Conservation (phyloP, 2,329 filamentous ascomycete species). For the Pseudogymnoascus sp. region DNA sequence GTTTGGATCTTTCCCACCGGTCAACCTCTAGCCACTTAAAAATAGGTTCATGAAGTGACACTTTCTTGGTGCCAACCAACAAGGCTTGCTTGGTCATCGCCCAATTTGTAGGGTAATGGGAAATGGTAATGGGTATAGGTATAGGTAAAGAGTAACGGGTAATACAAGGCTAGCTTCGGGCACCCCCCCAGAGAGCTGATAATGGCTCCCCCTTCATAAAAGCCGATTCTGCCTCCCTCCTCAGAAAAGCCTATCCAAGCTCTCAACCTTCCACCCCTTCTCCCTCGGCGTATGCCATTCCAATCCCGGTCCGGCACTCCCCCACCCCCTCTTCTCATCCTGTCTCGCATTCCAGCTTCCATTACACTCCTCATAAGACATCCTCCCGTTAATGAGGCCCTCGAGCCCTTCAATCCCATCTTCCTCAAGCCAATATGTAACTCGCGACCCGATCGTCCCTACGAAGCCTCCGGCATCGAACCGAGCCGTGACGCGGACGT, state of each 20-base stretch:
- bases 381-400: constrained; percentile 40
- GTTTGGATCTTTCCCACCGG: neutral
- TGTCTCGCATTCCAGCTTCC: constrained; percentile 20
- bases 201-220: too few species aligned
- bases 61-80: neutral
- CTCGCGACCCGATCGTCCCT: constrained; percentile 49
- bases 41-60: neutral
- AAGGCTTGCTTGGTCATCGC: neutral
- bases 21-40: neutral
- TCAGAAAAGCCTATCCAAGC: constrained; percentile 4
- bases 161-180: neutral
- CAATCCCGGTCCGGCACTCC: constrained; percentile 14
- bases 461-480: constrained; percentile 54
- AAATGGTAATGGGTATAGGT: neutral
- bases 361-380: constrained; percentile 21
- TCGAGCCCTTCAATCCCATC: constrained; percentile 46
- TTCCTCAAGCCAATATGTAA: constrained; percentile 55
- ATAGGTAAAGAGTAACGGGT: neutral
- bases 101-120: neutral
- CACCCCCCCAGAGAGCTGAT: neutral
- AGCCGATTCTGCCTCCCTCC: neutral
- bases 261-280: constrained; percentile 9
- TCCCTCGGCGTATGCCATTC: constrained; percentile 23
- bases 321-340: constrained; percentile 15
- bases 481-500: constrained; percentile 43